A percentile compares a stretch with the other conserved stretches of the same genome.
Conservation (phyloP, 148 eudicot species). For the Rhododendron henanense region DNA sequence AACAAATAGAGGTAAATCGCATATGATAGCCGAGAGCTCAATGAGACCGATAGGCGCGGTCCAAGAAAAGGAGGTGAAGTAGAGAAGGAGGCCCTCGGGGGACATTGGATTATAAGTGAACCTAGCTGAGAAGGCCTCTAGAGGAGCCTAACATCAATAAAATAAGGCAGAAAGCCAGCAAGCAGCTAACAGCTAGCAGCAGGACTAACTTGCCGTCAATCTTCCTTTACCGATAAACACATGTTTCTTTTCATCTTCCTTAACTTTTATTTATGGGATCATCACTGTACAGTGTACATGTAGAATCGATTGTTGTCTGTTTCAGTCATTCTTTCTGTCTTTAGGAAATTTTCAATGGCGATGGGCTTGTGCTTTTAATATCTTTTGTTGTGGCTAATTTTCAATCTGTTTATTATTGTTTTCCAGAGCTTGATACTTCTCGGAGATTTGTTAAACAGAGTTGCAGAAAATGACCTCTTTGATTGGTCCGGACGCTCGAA, state of each 20-base stretch:
- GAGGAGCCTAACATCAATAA: too few relatives aligned
- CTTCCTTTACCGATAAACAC: background rate
- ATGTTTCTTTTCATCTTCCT: background rate
- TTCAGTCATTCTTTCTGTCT: background rate
- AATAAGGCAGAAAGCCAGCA: too few relatives aligned
- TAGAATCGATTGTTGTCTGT: background rate
- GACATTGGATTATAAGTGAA: too few relatives aligned
- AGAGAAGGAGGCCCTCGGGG: too few relatives aligned
- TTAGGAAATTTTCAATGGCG: background rate
- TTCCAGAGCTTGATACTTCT: constrained; percentile 61
- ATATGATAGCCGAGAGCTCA: too few relatives aligned
- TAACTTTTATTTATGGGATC: background rate
- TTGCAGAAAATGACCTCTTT: constrained; percentile 51
- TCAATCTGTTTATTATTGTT: constrained; percentile 4
- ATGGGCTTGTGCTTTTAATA: background rate
- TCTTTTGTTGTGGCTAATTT: constrained; percentile 2
- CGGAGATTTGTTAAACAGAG: constrained; percentile 63
- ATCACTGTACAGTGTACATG: background rate
- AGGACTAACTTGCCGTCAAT: too few relatives aligned
- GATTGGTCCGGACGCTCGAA: constrained; percentile 81
- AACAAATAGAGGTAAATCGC: background rate
- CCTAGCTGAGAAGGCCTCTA: too few relatives aligned
- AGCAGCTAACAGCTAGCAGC: too few relatives aligned
- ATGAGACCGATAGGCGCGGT: too few relatives aligned
- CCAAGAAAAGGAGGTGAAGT: too few relatives aligned